Percentiles rank a stretch among this genome's conserved stretches.
These are phyloP conservation scores for Fusarium sp. DNA, from an alignment of 2,329 filamentous ascomycete species.

Conservation along the genomic window DNA sequence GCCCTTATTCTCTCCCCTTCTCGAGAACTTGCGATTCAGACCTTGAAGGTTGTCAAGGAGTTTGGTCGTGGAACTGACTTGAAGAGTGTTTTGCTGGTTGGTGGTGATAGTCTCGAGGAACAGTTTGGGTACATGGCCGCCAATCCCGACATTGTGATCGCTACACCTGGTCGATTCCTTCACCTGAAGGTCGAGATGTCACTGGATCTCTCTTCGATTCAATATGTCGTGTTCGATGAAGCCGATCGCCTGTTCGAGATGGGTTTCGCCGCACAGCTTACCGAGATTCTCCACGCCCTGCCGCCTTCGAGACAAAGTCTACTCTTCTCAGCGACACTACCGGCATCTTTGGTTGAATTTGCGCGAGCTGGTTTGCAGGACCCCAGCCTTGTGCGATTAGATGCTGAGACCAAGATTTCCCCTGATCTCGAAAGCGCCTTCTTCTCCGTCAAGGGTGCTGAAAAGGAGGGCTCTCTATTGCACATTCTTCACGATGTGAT, in stretches of 20 bases:
- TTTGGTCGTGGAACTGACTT: slow-evolving; percentile 89
- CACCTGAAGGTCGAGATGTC: slow-evolving; percentile 98
- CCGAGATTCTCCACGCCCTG: slow-evolving; percentile 89
- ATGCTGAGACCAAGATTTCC: slow-evolving; percentile 94
- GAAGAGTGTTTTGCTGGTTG: slow-evolving; percentile 87
- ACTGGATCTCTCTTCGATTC: slow-evolving; percentile 86
- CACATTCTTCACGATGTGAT: slow-evolving; percentile 92
- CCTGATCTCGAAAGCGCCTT: slow-evolving; percentile 96
- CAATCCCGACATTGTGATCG: slow-evolving; percentile 97
- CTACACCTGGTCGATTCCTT: slow-evolving; percentile 93
- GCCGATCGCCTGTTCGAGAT: slow-evolving; percentile 97
- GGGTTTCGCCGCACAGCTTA: slow-evolving; percentile 93
- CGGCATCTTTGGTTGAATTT: slow-evolving; percentile 94
- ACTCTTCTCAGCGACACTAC: slow-evolving; percentile 93
- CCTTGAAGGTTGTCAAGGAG: slow-evolving; percentile 95
- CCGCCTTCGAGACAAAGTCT: slow-evolving; percentile 86
- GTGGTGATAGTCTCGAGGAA: slow-evolving; percentile 94
- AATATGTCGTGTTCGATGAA: slow-evolving; percentile 97
- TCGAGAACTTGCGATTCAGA: slow-evolving; percentile 92
- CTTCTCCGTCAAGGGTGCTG: slow-evolving; percentile 88
- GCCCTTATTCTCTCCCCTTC: slow-evolving; percentile 91
- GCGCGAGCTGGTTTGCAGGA: slow-evolving; percentile 92
- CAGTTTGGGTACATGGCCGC: slow-evolving; percentile 92
- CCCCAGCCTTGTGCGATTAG: slow-evolving; percentile 85
- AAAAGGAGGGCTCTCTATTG: slow-evolving; percentile 91